Percentiles rank a stretch among this genome's conserved stretches.
These are phyloP conservation scores for Diddensiella santjacobensis DNA, from an alignment of 805 yeast species.

Conservation along the genomic window DNA sequence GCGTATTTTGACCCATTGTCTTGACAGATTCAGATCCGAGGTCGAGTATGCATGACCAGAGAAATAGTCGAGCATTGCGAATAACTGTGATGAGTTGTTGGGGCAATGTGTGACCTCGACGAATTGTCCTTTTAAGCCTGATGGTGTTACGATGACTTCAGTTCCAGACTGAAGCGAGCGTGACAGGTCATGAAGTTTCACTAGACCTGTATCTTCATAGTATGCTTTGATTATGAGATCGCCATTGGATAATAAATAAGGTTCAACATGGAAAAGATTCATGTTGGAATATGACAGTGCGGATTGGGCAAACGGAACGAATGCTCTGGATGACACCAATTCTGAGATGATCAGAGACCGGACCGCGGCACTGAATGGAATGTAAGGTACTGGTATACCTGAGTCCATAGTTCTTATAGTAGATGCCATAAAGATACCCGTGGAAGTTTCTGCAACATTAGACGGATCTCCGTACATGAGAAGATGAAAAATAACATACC, in stretches of 20 bases:
- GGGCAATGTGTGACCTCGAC: conserved; percentile 10
- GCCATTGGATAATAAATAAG: conserved; percentile 22
- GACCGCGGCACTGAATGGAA: conserved; percentile 25
- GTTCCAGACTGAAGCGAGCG: neutral
- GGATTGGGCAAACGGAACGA: conserved; percentile 22
- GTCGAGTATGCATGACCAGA: neutral
- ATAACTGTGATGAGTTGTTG: conserved; percentile 4
- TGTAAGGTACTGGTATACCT: conserved; percentile 20
- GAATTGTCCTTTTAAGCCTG: conserved; percentile 7
- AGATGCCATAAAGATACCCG: conserved; percentile 28
- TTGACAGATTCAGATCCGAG: neutral
- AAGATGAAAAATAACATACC: conserved; percentile 1
- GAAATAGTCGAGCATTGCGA: conserved; percentile 6
- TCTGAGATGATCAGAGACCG: conserved; percentile 15
- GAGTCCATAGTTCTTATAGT: conserved; percentile 17
- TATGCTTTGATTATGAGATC: conserved; percentile 23
- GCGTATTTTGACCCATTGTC: conserved; percentile 17
- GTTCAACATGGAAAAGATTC: conserved; percentile 21
- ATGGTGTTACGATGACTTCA: conserved; percentile 10
- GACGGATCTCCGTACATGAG: neutral
- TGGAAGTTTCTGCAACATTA: conserved; percentile 22
- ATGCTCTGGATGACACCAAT: conserved; percentile 11
- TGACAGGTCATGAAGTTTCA: neutral
- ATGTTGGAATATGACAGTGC: conserved; percentile 15
- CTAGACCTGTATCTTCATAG: conserved; percentile 9